Conservation (phyloP, 148 eudicot species). For the Vaccinium vitisidaea region DNA sequence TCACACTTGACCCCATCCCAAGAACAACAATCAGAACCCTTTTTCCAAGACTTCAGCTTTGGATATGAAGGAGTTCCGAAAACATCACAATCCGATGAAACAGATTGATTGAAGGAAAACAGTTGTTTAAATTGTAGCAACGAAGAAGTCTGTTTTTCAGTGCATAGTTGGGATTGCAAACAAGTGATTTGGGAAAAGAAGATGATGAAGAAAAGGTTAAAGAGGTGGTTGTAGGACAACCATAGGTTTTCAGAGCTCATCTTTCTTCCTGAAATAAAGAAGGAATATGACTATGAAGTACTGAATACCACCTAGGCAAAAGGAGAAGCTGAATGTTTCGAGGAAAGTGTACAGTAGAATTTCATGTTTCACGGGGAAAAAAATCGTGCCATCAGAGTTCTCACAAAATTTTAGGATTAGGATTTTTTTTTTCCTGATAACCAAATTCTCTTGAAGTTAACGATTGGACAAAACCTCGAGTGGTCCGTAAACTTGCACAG, state of each 20-base stretch:
- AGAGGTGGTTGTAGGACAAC: neutral
- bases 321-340: neutral
- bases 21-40: slow-evolving; percentile 19
- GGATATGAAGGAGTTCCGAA: neutral
- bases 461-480: too few species aligned
- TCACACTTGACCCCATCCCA: slow-evolving; percentile 12
- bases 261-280: neutral
- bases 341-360: too few species aligned
- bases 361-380: too few species aligned
- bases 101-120: neutral
- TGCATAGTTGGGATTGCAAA: neutral
- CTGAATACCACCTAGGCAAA: too few species aligned
- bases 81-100: neutral
- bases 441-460: too few species aligned
- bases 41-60: neutral
- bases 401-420: too few species aligned
- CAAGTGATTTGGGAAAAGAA: neutral
- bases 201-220: neutral
- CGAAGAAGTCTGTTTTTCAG: neutral
- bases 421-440: too few species aligned
- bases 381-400: too few species aligned
- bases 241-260: neutral
- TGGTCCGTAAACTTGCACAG: too few species aligned
- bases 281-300: too few species aligned
- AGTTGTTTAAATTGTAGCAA: neutral